A percentile compares a stretch with the other conserved stretches of the same genome.
phyloP scores from a whole-genome alignment of 1,284 basidiomycete genomes.

The Cystobasidium pallidum region DNA sequence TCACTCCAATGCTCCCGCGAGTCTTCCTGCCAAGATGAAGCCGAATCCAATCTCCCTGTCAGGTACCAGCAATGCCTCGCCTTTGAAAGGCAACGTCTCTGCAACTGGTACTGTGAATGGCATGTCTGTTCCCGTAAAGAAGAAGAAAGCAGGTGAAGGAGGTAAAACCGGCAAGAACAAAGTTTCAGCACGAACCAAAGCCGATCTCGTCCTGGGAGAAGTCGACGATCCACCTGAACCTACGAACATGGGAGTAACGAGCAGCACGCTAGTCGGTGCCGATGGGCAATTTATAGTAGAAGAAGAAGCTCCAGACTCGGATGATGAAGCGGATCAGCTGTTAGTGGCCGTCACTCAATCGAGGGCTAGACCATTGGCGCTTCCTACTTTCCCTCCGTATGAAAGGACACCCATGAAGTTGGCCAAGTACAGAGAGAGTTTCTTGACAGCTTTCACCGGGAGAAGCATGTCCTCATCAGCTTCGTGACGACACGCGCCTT shows the following conservation, averaged over 20 bases:
- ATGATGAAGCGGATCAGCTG: conserved; percentile 42
- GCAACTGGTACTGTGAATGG: background rate
- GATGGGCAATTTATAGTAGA: conserved; percentile 23
- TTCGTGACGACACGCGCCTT: too few species aligned
- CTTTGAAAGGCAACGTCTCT: conserved; percentile 2
- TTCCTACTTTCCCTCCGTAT: conserved; percentile 22
- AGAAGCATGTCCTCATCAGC: conserved; percentile 30
- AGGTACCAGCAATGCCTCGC: background rate
- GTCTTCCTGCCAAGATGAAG: background rate
- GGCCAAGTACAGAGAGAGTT: conserved; percentile 32
- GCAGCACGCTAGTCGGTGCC: conserved; percentile 14
- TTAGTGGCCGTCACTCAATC: conserved; percentile 29
- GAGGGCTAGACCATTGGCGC: conserved; percentile 31
- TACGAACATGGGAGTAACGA: conserved; percentile 16
- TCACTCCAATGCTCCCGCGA: background rate
- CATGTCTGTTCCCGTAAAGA: conserved; percentile 2
- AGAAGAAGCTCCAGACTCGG: conserved; percentile 42
- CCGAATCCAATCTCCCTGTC: conserved; percentile 1
- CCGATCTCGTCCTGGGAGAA: conserved; percentile 40
- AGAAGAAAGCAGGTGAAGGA: conserved; percentile 35
- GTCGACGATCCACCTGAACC: conserved; percentile 42
- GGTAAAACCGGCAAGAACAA: conserved; percentile 30
- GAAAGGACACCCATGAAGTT: conserved; percentile 31
- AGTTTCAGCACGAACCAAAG: conserved; percentile 28
- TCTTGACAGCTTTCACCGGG: conserved; percentile 42